phyloP scores from a whole-genome alignment of 2,329 filamentous ascomycete genomes.

The Sporothrix dimorphospora region DNA sequence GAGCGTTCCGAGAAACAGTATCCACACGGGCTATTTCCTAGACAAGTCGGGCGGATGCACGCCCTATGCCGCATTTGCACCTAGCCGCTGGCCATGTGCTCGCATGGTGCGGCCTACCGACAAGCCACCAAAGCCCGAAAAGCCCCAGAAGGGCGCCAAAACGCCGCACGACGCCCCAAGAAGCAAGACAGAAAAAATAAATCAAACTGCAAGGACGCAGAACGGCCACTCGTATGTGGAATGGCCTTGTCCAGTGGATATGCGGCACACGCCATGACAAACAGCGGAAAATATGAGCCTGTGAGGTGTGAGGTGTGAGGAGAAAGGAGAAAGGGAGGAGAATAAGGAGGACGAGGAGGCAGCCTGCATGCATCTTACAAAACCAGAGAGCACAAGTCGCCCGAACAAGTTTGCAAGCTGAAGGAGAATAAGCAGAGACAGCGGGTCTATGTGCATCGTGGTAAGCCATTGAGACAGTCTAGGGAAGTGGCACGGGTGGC shows the following conservation, averaged over 20 bases:
- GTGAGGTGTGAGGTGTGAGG: no score
- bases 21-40: neutral
- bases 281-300: neutral
- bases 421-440: neutral
- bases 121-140: neutral
- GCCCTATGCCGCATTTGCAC: constrained; percentile 6
- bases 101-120: neutral
- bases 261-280: neutral
- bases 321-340: neutral
- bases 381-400: neutral
- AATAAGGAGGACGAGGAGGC: neutral
- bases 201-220: neutral
- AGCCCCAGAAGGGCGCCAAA: neutral
- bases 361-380: neutral
- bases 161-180: neutral
- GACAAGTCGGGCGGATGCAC: neutral
- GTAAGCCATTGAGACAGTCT: neutral
- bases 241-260: neutral
- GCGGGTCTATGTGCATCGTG: neutral
- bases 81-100: constrained; percentile 20
- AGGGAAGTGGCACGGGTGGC: neutral
- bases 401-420: neutral
- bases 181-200: neutral
- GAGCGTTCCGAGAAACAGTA: neutral
- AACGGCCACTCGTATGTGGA: neutral